A percentile compares a stretch with the other conserved stretches of the same genome.
Conservation (phyloP, 148 eudicot species). For the Euryodendron excelsum region DNA sequence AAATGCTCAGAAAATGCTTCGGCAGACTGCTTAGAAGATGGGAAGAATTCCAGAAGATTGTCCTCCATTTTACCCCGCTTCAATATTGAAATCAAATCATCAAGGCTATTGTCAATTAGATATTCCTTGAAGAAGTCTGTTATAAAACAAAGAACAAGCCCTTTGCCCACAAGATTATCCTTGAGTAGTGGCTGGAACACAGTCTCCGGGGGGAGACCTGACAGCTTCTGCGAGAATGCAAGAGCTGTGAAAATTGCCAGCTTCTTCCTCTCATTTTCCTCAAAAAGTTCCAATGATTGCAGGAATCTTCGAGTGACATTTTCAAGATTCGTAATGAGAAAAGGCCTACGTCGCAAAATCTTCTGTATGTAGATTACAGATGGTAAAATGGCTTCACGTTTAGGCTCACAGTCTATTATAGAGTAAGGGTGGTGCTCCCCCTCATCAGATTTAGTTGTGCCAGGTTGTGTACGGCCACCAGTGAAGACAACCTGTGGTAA, state of each 20-base stretch:
- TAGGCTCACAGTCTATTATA: conserved; percentile 79
- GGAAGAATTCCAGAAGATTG: conserved; percentile 83
- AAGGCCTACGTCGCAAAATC: conserved; percentile 81
- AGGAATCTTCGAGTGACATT: conserved; percentile 91
- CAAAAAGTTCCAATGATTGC: conserved; percentile 93
- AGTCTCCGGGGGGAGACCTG: conserved; percentile 95
- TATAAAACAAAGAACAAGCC: conserved; percentile 83
- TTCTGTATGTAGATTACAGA: conserved; percentile 93
- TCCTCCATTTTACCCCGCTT: conserved; percentile 95
- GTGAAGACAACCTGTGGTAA: conserved; percentile 73
- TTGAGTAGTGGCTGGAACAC: conserved; percentile 82
- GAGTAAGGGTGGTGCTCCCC: conserved; percentile 96
- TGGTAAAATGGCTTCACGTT: conserved; percentile 80
- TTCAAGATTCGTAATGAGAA: conserved; percentile 94
- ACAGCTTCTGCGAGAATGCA: conserved; percentile 90
- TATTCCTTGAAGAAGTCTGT: conserved; percentile 97
- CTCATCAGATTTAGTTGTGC: conserved; percentile 94
- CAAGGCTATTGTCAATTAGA: conserved; percentile 86
- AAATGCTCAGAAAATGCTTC: conserved; percentile 95
- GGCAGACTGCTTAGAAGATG: conserved; percentile 74
- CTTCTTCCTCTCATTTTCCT: conserved; percentile 89
- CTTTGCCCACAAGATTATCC: conserved; percentile 94
- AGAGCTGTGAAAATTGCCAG: conserved; percentile 95
- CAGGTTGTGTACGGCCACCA: conserved; percentile 97
- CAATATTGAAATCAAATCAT: conserved; percentile 85